These are phyloP conservation scores for Clarireedia monteithiana DNA, from an alignment of 2,329 filamentous ascomycete genomes.

Conservation along the genomic window DNA sequence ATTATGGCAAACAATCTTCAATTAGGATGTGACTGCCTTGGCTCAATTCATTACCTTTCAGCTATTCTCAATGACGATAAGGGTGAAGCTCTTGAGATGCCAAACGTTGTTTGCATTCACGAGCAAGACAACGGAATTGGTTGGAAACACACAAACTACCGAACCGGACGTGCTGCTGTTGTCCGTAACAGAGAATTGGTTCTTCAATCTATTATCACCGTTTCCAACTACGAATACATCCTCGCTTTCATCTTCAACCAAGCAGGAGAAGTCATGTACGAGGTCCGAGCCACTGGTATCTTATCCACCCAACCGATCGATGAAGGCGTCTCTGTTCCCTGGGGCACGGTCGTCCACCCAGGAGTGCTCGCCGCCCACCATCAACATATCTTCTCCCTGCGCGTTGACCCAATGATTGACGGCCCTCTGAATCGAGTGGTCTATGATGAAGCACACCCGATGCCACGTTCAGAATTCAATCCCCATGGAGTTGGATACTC, in stretches of 20 bases:
- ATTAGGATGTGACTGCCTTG: slow-evolving; percentile 63
- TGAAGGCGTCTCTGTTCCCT: slow-evolving; percentile 54
- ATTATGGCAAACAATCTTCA: slow-evolving; percentile 63
- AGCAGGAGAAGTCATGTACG: slow-evolving; percentile 58
- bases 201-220: slow-evolving; percentile 62
- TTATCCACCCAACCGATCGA: slow-evolving; percentile 61
- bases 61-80: slow-evolving; percentile 51
- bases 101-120: slow-evolving; percentile 63
- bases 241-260: slow-evolving; percentile 66
- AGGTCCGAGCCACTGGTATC: slow-evolving; percentile 62
- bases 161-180: slow-evolving; percentile 55
- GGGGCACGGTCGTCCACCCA: slow-evolving; percentile 61
- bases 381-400: slow-evolving; percentile 68
- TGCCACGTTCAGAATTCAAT: slow-evolving; percentile 48
- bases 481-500: slow-evolving; percentile 45
- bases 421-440: slow-evolving; percentile 47
- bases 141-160: slow-evolving; percentile 65
- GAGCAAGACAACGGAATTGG: slow-evolving; percentile 61
- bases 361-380: slow-evolving; percentile 64
- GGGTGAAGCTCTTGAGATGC: slow-evolving; percentile 48
- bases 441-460: slow-evolving; percentile 51
- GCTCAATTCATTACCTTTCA: slow-evolving; percentile 60
- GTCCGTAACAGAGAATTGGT: slow-evolving; percentile 58
- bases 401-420: slow-evolving; percentile 54
- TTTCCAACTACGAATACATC: slow-evolving; percentile 68